Conservation (phyloP, 768 basidiomycete genomes). For the Chalciporus sphaerocephalus region DNA sequence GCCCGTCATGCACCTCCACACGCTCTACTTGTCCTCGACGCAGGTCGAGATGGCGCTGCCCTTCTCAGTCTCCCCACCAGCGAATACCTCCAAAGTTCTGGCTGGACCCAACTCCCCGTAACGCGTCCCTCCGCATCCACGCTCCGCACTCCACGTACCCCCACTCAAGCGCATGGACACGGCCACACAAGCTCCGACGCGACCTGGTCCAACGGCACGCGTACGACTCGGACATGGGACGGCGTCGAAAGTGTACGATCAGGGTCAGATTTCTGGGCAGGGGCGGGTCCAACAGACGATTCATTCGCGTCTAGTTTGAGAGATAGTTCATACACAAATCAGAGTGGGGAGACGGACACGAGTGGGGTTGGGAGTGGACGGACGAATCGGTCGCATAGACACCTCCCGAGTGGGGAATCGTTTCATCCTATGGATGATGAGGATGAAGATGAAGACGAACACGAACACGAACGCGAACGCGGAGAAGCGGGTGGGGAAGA, state of each 20-base stretch:
- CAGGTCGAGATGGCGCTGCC: slow-evolving; percentile 76
- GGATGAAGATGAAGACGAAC: slow-evolving; percentile 17
- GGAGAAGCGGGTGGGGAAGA: slow-evolving; percentile 8
- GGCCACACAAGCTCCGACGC: slow-evolving; percentile 17
- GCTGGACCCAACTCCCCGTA: slow-evolving; percentile 48
- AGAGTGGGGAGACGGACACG: not conserved
- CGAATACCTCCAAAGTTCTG: slow-evolving; percentile 83
- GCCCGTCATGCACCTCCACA: slow-evolving; percentile 64
- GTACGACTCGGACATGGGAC: slow-evolving; percentile 12
- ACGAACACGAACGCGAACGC: slow-evolving; percentile 3
- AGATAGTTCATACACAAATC: slow-evolving; percentile 15
- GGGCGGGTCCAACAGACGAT: slow-evolving; percentile 11
- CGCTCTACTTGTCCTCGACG: slow-evolving; percentile 76
- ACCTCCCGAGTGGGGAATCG: slow-evolving; percentile 24
- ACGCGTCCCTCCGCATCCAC: not conserved
- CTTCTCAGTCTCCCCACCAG: slow-evolving; percentile 76
- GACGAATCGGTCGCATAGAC: slow-evolving; percentile 7
- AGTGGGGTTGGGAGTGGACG: not conserved
- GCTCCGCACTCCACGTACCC: slow-evolving; percentile 1
- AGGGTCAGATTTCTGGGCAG: slow-evolving; percentile 77
- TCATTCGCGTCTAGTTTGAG: slow-evolving; percentile 18
- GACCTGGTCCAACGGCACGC: slow-evolving; percentile 16
- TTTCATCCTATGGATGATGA: slow-evolving; percentile 32
- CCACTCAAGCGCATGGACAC: too few relatives aligned
- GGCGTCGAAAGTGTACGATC: slow-evolving; percentile 50